phyloP scores from a whole-genome alignment of 163 green algal species.

The Scenedesmus sp. region DNA sequence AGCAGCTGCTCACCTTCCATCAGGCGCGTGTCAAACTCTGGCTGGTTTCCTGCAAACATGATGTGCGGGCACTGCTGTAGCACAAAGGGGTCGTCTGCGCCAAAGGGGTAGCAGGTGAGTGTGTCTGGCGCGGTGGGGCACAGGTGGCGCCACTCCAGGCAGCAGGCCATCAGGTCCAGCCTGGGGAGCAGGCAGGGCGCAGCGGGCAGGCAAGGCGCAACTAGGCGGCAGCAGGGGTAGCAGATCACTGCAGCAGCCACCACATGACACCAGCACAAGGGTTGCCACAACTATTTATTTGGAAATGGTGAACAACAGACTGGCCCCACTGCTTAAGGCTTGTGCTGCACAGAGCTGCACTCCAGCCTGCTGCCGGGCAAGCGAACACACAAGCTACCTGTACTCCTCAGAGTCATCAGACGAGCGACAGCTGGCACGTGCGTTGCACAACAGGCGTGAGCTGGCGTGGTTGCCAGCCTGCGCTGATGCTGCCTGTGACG shows the following conservation, averaged over 20 bases:
- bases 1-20: constrained; percentile 63
- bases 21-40: constrained; percentile 81
- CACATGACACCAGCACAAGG: too few species aligned
- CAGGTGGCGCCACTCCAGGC: constrained; percentile 91
- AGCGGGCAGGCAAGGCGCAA: not conserved
- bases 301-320: too few species aligned
- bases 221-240: not conserved
- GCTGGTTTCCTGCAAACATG: constrained; percentile 95
- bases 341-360: too few species aligned
- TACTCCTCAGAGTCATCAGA: too few species aligned
- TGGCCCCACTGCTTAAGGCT: not conserved
- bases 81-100: constrained; percentile 96
- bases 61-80: constrained; percentile 88
- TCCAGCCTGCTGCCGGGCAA: too few species aligned
- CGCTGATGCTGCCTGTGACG: too few species aligned
- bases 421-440: too few species aligned
- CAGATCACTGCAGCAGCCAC: too few species aligned
- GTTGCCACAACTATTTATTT: too few species aligned
- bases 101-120: constrained; percentile 93
- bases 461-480: too few species aligned
- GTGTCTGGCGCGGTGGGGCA: constrained; percentile 97
- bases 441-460: too few species aligned
- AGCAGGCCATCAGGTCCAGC: constrained; percentile 80
- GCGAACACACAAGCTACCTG: too few species aligned
- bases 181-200: constrained; percentile 38